phyloP scores from a whole-genome alignment of 1,139 yeast species.

The Geotrichum siamense region DNA sequence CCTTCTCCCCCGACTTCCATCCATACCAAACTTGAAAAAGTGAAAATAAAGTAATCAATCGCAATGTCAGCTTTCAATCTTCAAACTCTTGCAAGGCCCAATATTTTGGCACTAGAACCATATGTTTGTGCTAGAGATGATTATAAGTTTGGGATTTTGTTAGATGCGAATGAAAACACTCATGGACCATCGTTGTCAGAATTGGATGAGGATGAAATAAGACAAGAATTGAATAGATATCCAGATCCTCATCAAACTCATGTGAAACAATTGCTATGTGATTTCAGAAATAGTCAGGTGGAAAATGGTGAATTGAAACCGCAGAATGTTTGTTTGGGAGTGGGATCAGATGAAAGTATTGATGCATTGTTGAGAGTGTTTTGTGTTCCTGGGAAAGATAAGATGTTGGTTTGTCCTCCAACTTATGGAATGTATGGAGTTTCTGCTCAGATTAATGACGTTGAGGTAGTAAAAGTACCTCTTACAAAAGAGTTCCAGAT shows the following conservation, averaged over 20 bases:
- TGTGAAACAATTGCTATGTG: slow-evolving; percentile 62
- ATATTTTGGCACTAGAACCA: slow-evolving; percentile 72
- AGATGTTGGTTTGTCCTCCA: slow-evolving; percentile 83
- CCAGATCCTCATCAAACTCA: slow-evolving; percentile 95
- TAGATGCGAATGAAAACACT: slow-evolving; percentile 95
- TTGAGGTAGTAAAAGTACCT: slow-evolving; percentile 67
- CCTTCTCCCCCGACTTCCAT: too few species aligned
- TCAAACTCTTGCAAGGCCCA: slow-evolving; percentile 66
- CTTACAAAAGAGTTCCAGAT: slow-evolving; percentile 54
- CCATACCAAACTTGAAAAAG: too few species aligned
- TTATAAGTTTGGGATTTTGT: slow-evolving; percentile 72
- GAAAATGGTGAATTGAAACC: slow-evolving; percentile 38
- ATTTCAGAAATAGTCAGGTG: slow-evolving; percentile 56
- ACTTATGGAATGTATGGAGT: slow-evolving; percentile 96
- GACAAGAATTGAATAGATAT: slow-evolving; percentile 65
- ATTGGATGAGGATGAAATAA: slow-evolving; percentile 35
- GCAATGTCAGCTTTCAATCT: slow-evolving; percentile 47
- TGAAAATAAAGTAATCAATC: too few species aligned
- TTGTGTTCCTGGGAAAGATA: slow-evolving; percentile 76
- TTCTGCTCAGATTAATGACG: slow-evolving; percentile 85
- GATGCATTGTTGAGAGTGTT: slow-evolving; percentile 82
- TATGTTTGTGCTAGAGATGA: slow-evolving; percentile 96
- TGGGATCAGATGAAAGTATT: slow-evolving; percentile 94
- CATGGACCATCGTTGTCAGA: slow-evolving; percentile 70
- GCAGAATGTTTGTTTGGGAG: slow-evolving; percentile 82